phyloP scores from a whole-genome alignment of 441 rosid species.

The Arabidopsis lyrata region DNA sequence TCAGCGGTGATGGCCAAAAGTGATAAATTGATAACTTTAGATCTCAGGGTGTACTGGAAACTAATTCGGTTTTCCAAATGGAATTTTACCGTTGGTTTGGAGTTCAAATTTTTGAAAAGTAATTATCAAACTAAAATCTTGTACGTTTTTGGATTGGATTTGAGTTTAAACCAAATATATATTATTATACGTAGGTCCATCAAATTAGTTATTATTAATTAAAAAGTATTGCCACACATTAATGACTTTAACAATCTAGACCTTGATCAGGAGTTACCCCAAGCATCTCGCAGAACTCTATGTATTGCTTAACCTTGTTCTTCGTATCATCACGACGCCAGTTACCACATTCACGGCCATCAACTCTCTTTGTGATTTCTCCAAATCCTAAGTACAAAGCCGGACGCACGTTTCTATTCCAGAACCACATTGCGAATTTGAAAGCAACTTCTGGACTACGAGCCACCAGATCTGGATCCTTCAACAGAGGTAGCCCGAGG shows the following conservation, averaged over 20 bases:
- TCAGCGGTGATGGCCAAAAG: too few relatives aligned
- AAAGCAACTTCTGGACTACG: constrained; percentile 46
- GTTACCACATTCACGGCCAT: constrained; percentile 55
- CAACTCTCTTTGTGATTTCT: constrained; percentile 53
- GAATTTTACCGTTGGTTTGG: too few relatives aligned
- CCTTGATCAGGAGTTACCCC: constrained; percentile 56
- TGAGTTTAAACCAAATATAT: background rate
- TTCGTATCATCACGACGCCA: constrained; percentile 38
- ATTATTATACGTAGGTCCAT: background rate
- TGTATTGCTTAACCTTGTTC: constrained; percentile 46
- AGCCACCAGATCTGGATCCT: constrained; percentile 57
- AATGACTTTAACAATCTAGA: constrained; percentile 43
- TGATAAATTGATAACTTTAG: too few relatives aligned
- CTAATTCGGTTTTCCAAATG: too few relatives aligned
- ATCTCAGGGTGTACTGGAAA: too few relatives aligned
- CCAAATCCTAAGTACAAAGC: constrained; percentile 54
- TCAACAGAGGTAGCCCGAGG: constrained; percentile 53
- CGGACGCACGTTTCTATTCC: constrained; percentile 55
- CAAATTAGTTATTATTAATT: background rate
- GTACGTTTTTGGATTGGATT: background rate
- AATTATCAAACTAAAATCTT: too few relatives aligned
- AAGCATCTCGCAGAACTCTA: constrained; percentile 50
- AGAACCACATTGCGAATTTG: constrained; percentile 59
- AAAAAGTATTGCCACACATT: background rate
- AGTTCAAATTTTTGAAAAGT: too few relatives aligned